Evolutionary conservation across 495 filamentous ascomycete species (phyloP), one percentile per base, ranked within the genome.

Genomic region (Sabuloglossum arenarium): DNA sequence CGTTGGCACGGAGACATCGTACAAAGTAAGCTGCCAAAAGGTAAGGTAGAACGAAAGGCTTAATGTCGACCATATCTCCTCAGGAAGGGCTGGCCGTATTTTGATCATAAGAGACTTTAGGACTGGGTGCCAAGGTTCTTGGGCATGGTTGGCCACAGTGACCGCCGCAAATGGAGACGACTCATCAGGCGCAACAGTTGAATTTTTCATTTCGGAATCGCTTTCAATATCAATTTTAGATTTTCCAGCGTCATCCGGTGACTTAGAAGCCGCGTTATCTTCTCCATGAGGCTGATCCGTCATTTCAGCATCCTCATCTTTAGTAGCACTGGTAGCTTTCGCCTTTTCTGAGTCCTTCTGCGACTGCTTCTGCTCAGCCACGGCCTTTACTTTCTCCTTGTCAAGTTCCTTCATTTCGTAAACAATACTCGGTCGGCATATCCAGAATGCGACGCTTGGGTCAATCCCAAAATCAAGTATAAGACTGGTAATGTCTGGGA

Each of bases 11-110:
- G 78, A 73, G 30, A 99, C 70, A 65, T 97, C 91, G 25, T 82
- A 78, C 14, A 88, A 76, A 24, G 85, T 79, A 16, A 94, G 74
- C 50, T 88, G 81, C 93, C 93, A 99, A 71, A 99, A 99, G 2
- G 85, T 85, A 29, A 86, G 80, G 64, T 87, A 95, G 65, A 94
- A 93, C 31, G 79, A 73, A 1, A 82, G 70, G 47, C 78, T 88
- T 45, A 94, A 69, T 10, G 74, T 71, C 21, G 77, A 72, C 76
- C 82, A 87, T 0, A 76, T 75, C 23, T 78, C 72, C 9, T 72
- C 60, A 2, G 86, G 77, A n/a, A 89, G 61, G 0, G 75, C 68
- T 3, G 68, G 70, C 55, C 75, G 73, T 23, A 95, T 72, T 50
- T 79, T 69, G 14, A 82, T 74, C 56, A 88, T 84, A 6, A 96